These are phyloP conservation scores for Podaxis sp. DNA, from an alignment of 768 basidiomycete genomes.

Conservation along the genomic window DNA sequence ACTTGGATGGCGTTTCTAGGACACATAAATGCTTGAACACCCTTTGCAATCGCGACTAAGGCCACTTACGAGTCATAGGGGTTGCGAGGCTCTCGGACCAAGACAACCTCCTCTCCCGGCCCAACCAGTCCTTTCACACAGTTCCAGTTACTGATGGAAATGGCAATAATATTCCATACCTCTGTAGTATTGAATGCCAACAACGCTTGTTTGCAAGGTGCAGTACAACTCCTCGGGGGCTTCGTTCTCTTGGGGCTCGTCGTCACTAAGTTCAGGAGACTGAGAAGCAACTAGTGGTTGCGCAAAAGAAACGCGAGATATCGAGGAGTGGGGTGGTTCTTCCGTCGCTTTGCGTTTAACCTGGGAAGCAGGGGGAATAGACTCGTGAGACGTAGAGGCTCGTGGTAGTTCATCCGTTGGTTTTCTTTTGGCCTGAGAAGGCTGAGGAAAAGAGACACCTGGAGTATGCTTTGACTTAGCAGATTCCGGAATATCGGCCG, in stretches of 20 bases:
- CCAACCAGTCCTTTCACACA: conserved; percentile 69
- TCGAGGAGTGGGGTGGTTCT: neutral
- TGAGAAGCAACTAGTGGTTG: neutral
- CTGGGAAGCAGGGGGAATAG: neutral
- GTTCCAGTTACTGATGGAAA: conserved; percentile 15
- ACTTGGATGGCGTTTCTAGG: conserved; percentile 79
- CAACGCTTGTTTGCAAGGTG: conserved; percentile 57
- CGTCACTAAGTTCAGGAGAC: conserved; percentile 38
- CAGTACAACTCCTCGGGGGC: conserved; percentile 68
- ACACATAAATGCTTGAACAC: neutral
- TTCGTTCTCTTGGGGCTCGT: conserved; percentile 45
- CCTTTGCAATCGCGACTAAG: neutral
- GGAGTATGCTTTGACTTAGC: conserved; percentile 27
- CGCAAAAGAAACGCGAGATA: neutral
- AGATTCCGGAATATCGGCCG: conserved; percentile 52
- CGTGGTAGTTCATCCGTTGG: neutral
- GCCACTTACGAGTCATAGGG: conserved; percentile 57
- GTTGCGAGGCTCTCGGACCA: conserved; percentile 69
- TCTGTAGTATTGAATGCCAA: conserved; percentile 83
- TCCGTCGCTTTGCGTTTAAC: conserved; percentile 16
- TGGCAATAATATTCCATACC: conserved; percentile 35
- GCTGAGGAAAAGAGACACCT: conserved; percentile 16
- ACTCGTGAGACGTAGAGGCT: neutral
- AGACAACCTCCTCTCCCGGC: conserved; percentile 70
- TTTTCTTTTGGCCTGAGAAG: conserved; percentile 16